Percentiles rank a stretch among this genome's conserved stretches.
phyloP scores from a whole-genome alignment of 2,329 filamentous ascomycete species.

The Talaromyces sp. region DNA sequence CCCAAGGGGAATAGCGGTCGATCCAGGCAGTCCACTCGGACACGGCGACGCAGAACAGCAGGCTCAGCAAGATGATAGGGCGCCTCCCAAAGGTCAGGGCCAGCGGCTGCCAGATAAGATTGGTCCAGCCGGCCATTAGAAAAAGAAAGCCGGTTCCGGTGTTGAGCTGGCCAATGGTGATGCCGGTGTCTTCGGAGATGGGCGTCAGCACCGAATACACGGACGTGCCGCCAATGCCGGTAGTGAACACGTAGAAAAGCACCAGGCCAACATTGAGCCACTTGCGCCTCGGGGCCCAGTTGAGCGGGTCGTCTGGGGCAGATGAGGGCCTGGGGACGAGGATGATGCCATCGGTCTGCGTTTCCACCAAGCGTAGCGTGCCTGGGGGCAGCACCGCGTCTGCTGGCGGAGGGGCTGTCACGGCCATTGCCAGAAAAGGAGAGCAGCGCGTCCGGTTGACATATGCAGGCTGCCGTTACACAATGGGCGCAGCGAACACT shows the following conservation, averaged over 20 bases:
- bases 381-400: conserved; percentile 21
- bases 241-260: conserved; percentile 25
- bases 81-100: conserved; percentile 25
- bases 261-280: conserved; percentile 13
- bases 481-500: background rate
- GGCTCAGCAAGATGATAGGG: conserved; percentile 13
- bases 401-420: background rate
- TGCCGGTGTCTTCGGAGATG: conserved; percentile 39
- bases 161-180: conserved; percentile 43
- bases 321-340: conserved; percentile 31
- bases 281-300: conserved; percentile 33
- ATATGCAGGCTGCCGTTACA: background rate
- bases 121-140: conserved; percentile 27
- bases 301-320: conserved; percentile 39
- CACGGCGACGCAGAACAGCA: conserved; percentile 11
- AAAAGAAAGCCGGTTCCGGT: conserved; percentile 43
- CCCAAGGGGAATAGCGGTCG: conserved; percentile 9
- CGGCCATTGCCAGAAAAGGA: background rate
- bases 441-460: background rate
- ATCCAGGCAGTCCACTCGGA: conserved; percentile 13
- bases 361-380: conserved; percentile 34
- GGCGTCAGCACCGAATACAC: conserved; percentile 32
- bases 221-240: conserved; percentile 27
- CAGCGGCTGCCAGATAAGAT: conserved; percentile 32
- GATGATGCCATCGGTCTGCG: conserved; percentile 23